Evolutionary conservation across 371 early-diverging fungal species (phyloP), one percentile per base, ranked within the genome.

Genomic region (Paraphysoderma sedebokerense): DNA sequence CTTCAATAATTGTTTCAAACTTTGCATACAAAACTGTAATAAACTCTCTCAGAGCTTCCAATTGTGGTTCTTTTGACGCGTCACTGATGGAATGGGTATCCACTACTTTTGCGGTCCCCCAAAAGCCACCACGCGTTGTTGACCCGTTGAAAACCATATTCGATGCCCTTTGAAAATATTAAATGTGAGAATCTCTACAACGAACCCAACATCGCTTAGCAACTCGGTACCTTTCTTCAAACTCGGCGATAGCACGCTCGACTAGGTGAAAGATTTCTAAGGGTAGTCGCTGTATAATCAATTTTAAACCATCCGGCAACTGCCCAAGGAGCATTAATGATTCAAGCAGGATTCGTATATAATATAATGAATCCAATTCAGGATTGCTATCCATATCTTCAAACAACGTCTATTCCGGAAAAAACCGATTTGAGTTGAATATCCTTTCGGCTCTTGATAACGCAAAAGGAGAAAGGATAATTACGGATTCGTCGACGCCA

Each of bases 281-380:
- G 9, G 46, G 39, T 20, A 52, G n/a, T 9, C 52, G 27, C 33
- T 52, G 51, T 8, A 27, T 33, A 3, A 52, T 40, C 12, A n/a
- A 47, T 1, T 20, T 39, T 12, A 52, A 23, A 28, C 31, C 50
- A 5, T 23, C 53, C 15, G 51, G 51, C 13, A 52, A 11, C 35
- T 44, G 15, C 3, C 41, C 52, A 2, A 51, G 23, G 35, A 37
- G 30, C 2, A 28, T 17, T 6, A 51, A 19, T 17, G 38, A 51
- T 29, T 52, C 52, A 19, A 52, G 19, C 17, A 51, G 30, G 17
- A 52, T 26, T 31, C 35, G 35, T 20, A 52, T 52, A 31, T 37
- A 52, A 26, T 47, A 32, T 29, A 38, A 23, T n/a, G 52, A 52
- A 38, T 52, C 52, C 26, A 40, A 17, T n/a, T 52, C 52, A 0